Conservation (phyloP, 2,329 filamentous ascomycete species). For the Hymenoscyphus repandus region DNA sequence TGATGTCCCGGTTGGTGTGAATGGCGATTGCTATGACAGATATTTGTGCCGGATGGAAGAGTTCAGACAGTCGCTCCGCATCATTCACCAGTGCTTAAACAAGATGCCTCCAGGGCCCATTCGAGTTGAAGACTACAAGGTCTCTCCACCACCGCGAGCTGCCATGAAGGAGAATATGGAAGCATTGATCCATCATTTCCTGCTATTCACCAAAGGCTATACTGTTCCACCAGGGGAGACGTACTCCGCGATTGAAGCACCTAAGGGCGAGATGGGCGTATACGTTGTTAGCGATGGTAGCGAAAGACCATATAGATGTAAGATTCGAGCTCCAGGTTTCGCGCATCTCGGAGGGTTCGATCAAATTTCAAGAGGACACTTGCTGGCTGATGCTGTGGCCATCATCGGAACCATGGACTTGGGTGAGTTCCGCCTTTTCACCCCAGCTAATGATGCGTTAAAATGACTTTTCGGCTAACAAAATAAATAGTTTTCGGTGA, state of each 20-base stretch:
- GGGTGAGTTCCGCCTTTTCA: conserved; percentile 47
- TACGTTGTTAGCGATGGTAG: conserved; percentile 93
- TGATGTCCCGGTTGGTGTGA: conserved; percentile 91
- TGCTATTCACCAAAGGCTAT: conserved; percentile 98
- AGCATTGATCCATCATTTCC: conserved; percentile 97
- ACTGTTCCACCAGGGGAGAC: conserved; percentile 95
- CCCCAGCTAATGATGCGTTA: conserved; percentile 3
- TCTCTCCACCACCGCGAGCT: conserved; percentile 87
- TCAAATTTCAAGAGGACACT: conserved; percentile 84
- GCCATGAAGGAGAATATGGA: conserved; percentile 99
- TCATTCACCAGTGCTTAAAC: conserved; percentile 98
- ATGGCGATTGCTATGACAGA: conserved; percentile 98
- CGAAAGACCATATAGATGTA: conserved; percentile 94
- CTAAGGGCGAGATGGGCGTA: conserved; percentile 99
- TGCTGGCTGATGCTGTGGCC: conserved; percentile 93
- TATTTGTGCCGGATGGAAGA: conserved; percentile 99
- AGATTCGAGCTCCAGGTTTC: conserved; percentile 95
- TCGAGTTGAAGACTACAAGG: conserved; percentile 97
- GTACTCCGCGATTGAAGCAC: conserved; percentile 97
- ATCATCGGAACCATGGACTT: conserved; percentile 90
- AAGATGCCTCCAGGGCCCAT: conserved; percentile 96
- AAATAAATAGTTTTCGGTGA: conserved; percentile 34
- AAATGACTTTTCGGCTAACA: conserved; percentile 17
- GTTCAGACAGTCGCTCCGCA: conserved; percentile 95
- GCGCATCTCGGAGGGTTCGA: conserved; percentile 93